phyloP scores from a whole-genome alignment of 1,284 basidiomycete species.

The Ganoderma sinense region DNA sequence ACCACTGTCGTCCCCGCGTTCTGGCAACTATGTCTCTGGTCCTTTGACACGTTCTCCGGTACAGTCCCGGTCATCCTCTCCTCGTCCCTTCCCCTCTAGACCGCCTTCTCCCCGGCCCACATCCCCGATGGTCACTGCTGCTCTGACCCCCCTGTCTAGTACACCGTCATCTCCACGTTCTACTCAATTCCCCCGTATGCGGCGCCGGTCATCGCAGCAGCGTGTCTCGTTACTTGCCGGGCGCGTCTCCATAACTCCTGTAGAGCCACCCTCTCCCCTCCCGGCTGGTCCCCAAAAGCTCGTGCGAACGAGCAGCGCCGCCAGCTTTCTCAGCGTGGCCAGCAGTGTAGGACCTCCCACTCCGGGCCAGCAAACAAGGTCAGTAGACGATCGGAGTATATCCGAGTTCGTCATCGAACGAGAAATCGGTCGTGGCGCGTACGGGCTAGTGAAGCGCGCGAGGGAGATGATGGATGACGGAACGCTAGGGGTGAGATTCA shows the following conservation, averaged over 20 bases:
- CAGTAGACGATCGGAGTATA: conserved; percentile 70
- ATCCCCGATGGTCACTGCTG: conserved; percentile 25
- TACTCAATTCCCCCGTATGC: conserved; percentile 56
- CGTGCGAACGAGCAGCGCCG: conserved; percentile 64
- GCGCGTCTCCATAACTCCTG: conserved; percentile 74
- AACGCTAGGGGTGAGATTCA: conserved; percentile 75
- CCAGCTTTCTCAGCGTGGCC: conserved; percentile 65
- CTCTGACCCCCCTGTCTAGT: conserved; percentile 40
- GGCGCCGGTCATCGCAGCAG: conserved; percentile 81
- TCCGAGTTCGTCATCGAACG: conserved; percentile 84
- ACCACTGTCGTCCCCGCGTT: conserved; percentile 27
- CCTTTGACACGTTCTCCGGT: conserved; percentile 42
- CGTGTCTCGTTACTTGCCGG: conserved; percentile 84
- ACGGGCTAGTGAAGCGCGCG: conserved; percentile 94
- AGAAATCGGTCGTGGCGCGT: conserved; percentile 95
- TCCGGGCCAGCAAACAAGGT: conserved; percentile 57
- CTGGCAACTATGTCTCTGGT: conserved; percentile 36
- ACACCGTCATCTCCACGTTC: conserved; percentile 50
- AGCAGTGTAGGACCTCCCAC: conserved; percentile 70
- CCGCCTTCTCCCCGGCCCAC: conserved; percentile 32
- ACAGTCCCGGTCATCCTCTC: conserved; percentile 43
- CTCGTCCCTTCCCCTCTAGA: conserved; percentile 38
- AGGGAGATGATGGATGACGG: conserved; percentile 82
- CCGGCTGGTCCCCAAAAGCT: conserved; percentile 66
- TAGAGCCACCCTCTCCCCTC: conserved; percentile 70